phyloP scores from a whole-genome alignment of 331 rosid species.

The Ulmus americana region DNA sequence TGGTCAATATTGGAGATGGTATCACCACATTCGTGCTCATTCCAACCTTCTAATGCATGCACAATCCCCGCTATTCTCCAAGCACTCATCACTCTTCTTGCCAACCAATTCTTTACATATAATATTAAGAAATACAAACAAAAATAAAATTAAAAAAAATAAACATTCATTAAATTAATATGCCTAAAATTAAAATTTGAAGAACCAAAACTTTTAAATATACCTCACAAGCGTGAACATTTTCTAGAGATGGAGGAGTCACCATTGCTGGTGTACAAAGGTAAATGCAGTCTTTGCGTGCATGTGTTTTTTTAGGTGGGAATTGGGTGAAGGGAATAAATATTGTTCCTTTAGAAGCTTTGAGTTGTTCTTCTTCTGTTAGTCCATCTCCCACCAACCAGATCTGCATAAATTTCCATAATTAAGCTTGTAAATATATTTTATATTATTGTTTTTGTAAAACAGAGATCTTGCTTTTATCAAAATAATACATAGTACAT shows the following conservation, averaged over 20 bases:
- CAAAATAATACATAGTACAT: no score
- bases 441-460: neutral
- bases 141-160: neutral
- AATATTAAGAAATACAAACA: neutral
- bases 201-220: neutral
- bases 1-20: neutral
- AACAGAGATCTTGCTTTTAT: neutral
- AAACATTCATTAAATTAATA: neutral
- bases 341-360: constrained; percentile 60
- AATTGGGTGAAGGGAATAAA: constrained; percentile 74
- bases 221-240: constrained; percentile 80
- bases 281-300: constrained; percentile 64
- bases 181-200: neutral
- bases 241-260: constrained; percentile 45
- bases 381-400: constrained; percentile 79
- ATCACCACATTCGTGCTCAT: constrained; percentile 9
- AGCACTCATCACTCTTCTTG: constrained; percentile 33
- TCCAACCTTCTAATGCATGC: constrained; percentile 19
- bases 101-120: constrained; percentile 27
- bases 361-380: constrained; percentile 43
- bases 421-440: neutral
- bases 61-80: constrained; percentile 26
- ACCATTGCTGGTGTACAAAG: constrained; percentile 62
- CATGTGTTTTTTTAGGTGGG: constrained; percentile 46
- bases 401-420: constrained; percentile 20